Evolutionary conservation across 2,329 filamentous ascomycete species (phyloP), one percentile per base, ranked within the genome.

Genomic region (Aureobasidium zeae): DNA sequence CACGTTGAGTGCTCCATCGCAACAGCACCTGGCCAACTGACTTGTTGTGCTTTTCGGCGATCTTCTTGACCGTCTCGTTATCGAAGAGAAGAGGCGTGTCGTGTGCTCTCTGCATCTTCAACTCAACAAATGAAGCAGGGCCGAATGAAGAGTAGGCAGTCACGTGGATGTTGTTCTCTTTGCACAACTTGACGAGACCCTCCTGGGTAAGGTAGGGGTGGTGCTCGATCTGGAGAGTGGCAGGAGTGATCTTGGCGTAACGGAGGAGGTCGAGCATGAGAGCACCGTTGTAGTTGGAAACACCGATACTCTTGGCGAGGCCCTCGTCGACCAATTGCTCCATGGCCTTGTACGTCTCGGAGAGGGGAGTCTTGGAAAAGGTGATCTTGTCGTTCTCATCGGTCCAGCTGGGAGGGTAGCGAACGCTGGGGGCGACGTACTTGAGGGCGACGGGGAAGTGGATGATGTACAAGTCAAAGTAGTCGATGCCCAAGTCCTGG

Each of bases 371-470:
- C 57, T 78, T 83, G 68, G 74, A 75, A 54, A 71, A 66, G 52
- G 75, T 71, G 57, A 86, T 66, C 65, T 77, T 72, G 51, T 68
- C 67, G 52, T 81, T 79, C 62, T 77, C 77, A 49, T 66, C 63
- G 63, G 73, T 70, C 82, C 84, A 89, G 56, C 82, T 79, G 30
- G 85, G 85, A 16, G 85, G 85, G 71, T 89, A 88, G 60, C 81
- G 79, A 47, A 81, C 79, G 12, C 70, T 67, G 28, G 86, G 86
- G 67, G 87, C 83, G 56, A 93, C 82, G 64, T 84, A 93, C 69
- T 86, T 83, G 55, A 94, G 74, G 29, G 87, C 77, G 51, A 91
- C 77, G 52, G 87, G 86, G 75, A 91, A 94, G 72, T 94, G 87
- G 57, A 93, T 79, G 56, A 89, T 72, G 76, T 81, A 94, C 52